Conservation (phyloP, 352 stramenopile species). For the Phytophthora cajani region DNA sequence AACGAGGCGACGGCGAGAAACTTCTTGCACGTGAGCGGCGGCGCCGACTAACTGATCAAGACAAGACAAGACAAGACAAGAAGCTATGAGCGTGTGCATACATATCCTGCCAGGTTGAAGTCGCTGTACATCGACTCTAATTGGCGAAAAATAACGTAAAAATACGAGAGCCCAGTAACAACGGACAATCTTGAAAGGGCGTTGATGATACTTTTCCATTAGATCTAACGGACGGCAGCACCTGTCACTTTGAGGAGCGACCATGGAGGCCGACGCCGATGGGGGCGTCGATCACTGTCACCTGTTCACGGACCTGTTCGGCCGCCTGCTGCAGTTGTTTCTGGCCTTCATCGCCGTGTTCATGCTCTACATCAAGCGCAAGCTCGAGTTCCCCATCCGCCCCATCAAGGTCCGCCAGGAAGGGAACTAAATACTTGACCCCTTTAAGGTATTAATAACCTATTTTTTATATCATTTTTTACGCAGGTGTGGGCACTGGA, state of each 20-base stretch:
- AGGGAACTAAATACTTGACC: no score
- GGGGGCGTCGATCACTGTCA: slow-evolving; percentile 49
- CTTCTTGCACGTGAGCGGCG: slow-evolving; percentile 24
- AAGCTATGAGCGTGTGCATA: slow-evolving; percentile 5
- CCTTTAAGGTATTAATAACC: no score
- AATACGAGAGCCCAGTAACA: neutral
- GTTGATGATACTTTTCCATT: slow-evolving; percentile 7
- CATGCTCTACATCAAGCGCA: slow-evolving; percentile 81
- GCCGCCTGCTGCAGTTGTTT: slow-evolving; percentile 61
- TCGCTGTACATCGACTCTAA: neutral
- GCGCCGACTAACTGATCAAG: slow-evolving; percentile 23
- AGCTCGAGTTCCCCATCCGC: slow-evolving; percentile 75
- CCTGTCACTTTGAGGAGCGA: slow-evolving; percentile 3
- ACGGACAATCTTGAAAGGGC: slow-evolving; percentile 26
- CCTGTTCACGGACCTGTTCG: slow-evolving; percentile 77
- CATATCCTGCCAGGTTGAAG: slow-evolving; percentile 18
- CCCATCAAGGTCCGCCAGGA: slow-evolving; percentile 47
- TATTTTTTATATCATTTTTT: no score
- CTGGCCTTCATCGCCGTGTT: slow-evolving; percentile 58
- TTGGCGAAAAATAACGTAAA: slow-evolving; percentile 8
- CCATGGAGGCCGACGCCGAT: slow-evolving; percentile 14
- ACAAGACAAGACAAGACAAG: neutral
- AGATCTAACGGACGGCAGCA: slow-evolving; percentile 1
- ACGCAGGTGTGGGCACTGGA: slow-evolving; percentile 67
- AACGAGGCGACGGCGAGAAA: slow-evolving; percentile 24